phyloP scores from a whole-genome alignment of 2,329 filamentous ascomycete species.

The Epichloe aotearoae region DNA sequence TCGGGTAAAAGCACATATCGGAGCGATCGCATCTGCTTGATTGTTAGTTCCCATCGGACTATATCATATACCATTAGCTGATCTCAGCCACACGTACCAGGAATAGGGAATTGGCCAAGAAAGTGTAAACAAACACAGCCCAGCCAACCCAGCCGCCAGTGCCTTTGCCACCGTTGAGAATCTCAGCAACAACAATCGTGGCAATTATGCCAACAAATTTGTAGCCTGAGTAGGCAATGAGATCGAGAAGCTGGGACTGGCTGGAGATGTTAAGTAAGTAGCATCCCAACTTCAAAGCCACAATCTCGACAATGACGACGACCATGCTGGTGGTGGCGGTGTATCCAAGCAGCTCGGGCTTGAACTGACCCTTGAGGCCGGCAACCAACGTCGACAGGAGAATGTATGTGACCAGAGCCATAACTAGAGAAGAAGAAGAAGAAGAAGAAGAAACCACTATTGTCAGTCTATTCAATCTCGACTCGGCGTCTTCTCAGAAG shows the following conservation, averaged over 20 bases:
- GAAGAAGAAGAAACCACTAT: not conserved
- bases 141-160: constrained; percentile 83
- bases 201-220: constrained; percentile 97
- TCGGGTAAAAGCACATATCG: constrained; percentile 94
- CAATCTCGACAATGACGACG: constrained; percentile 75
- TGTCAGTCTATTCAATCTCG: constrained; percentile 11
- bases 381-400: constrained; percentile 83
- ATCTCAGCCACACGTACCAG: constrained; percentile 44
- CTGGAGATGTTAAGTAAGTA: constrained; percentile 91
- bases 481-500: not conserved
- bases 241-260: constrained; percentile 81
- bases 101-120: constrained; percentile 88
- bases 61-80: not conserved
- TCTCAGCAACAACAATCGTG: constrained; percentile 67
- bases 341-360: constrained; percentile 83
- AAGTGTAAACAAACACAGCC: constrained; percentile 82
- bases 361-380: constrained; percentile 79
- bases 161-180: constrained; percentile 63
- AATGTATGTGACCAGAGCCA: constrained; percentile 96
- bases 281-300: constrained; percentile 82
- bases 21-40: constrained; percentile 66
- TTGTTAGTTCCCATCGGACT: not conserved
- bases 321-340: constrained; percentile 75
- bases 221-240: constrained; percentile 94
- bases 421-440: constrained; percentile 36